Evolutionary conservation across 352 stramenopile genomes (phyloP).

Genomic region (Globisporangium middletonii): DNA sequence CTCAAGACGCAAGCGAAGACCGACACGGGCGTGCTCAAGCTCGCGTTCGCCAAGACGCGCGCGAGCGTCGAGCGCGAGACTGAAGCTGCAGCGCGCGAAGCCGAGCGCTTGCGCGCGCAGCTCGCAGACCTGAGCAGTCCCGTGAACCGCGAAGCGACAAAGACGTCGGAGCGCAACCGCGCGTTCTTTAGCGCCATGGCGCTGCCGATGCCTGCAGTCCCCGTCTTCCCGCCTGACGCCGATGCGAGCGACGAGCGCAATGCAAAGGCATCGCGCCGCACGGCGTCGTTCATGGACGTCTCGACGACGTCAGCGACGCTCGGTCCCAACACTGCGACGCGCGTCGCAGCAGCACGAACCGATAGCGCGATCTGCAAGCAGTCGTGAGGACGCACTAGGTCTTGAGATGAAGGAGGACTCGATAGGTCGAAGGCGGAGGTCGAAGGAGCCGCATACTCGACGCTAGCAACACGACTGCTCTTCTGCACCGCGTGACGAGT

Average conservation of each 20-base stretch:
- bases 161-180: constrained; percentile 8
- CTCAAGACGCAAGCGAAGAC: constrained; percentile 53
- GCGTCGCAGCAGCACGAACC: constrained; percentile 12
- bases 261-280: constrained; percentile 13
- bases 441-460: neutral
- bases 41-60: constrained; percentile 50
- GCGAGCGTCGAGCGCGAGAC: constrained; percentile 20
- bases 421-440: too few relatives aligned
- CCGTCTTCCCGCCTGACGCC: constrained; percentile 13
- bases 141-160: neutral
- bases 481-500: neutral
- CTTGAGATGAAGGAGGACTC: neutral
- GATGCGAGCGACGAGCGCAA: neutral
- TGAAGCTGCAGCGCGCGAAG: constrained; percentile 19
- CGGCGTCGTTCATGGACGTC: constrained; percentile 10
- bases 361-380: constrained; percentile 35
- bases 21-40: constrained; percentile 34
- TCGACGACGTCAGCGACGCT: constrained; percentile 15
- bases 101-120: constrained; percentile 24
- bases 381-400: constrained; percentile 8
- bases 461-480: neutral
- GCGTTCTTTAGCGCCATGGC: constrained; percentile 43
- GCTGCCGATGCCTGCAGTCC: constrained; percentile 25
- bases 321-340: constrained; percentile 12
- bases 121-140: constrained; percentile 16